phyloP scores from a whole-genome alignment of 2,329 filamentous ascomycete genomes.

The Elsinoe perseae region DNA sequence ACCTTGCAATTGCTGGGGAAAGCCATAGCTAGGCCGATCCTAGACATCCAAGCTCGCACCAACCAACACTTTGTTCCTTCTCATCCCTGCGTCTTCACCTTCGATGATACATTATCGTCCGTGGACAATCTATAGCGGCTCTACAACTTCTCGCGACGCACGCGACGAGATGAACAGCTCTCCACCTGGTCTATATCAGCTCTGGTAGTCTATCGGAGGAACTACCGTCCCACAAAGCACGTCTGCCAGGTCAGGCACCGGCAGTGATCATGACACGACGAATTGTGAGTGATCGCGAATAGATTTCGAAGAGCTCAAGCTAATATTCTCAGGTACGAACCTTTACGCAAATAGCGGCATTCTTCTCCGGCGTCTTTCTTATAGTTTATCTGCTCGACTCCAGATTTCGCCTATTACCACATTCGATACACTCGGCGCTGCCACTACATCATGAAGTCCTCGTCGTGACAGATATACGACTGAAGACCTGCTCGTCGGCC shows the following conservation, averaged over 20 bases:
- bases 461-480: conserved; percentile 76
- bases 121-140: background rate
- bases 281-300: conserved; percentile 18
- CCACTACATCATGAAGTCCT: conserved; percentile 73
- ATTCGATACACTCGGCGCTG: conserved; percentile 76
- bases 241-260: conserved; percentile 12
- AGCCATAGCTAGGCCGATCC: background rate
- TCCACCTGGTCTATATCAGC: background rate
- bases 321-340: conserved; percentile 48
- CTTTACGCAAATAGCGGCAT: conserved; percentile 63
- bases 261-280: conserved; percentile 20
- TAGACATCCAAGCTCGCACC: background rate
- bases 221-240: background rate
- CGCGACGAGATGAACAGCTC: conserved; percentile 4
- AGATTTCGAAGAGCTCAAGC: conserved; percentile 25
- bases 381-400: conserved; percentile 77
- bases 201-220: background rate
- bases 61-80: background rate
- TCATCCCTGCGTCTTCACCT: background rate
- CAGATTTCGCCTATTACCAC: conserved; percentile 78
- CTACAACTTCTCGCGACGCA: background rate
- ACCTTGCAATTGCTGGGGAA: background rate
- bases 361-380: conserved; percentile 56
- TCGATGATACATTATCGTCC: background rate
- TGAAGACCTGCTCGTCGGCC: conserved; percentile 66